phyloP scores from a whole-genome alignment of 129 eudicot genomes.

The Artemisia annua region DNA sequence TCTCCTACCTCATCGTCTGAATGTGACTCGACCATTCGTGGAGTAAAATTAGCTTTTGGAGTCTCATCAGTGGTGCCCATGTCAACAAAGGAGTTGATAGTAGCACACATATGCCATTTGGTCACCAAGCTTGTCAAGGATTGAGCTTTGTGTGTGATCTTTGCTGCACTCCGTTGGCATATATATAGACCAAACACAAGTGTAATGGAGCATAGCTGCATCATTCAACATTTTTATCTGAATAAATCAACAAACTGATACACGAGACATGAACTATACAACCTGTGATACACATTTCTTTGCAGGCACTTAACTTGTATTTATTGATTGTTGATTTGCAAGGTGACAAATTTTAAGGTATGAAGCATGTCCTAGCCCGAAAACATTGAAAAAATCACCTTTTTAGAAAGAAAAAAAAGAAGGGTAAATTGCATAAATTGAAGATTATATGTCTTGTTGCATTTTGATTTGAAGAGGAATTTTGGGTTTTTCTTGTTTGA shows the following conservation, averaged over 20 bases:
- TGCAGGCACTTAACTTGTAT: neutral
- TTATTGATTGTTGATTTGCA: neutral
- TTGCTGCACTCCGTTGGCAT: conserved; percentile 84
- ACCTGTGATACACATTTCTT: neutral
- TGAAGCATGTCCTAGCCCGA: too few species aligned
- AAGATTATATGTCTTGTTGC: too few species aligned
- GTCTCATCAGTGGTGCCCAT: conserved; percentile 29
- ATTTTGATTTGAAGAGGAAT: too few species aligned
- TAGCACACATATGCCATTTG: conserved; percentile 87
- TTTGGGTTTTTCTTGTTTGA: too few species aligned
- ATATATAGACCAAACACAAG: conserved; percentile 77
- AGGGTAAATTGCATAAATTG: too few species aligned
- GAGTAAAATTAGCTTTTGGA: conserved; percentile 30
- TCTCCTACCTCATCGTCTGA: conserved; percentile 65
- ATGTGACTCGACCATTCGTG: conserved; percentile 32
- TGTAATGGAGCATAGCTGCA: conserved; percentile 69
- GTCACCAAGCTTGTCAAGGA: conserved; percentile 74
- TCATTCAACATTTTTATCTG: neutral
- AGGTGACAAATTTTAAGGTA: neutral
- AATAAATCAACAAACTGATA: neutral
- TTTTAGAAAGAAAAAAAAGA: too few species aligned
- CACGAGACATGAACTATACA: neutral
- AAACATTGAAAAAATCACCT: too few species aligned
- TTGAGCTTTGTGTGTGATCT: conserved; percentile 86
- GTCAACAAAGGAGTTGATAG: conserved; percentile 52